These are phyloP conservation scores for Pinus tabuliformis DNA, from an alignment of 75 land plant genomes.

Conservation along the genomic window DNA sequence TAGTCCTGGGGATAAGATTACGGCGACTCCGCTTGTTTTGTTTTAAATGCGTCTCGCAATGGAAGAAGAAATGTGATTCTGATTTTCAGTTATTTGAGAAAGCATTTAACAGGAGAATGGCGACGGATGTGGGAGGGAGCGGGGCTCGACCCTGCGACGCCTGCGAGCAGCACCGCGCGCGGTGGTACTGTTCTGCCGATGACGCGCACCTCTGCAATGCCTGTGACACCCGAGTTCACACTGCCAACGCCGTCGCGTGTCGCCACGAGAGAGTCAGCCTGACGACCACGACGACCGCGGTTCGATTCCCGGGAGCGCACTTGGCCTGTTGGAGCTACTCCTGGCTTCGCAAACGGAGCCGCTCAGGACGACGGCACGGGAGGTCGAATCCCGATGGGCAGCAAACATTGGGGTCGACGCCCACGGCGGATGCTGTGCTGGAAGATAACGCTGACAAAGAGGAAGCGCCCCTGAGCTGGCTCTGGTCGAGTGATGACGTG, in stretches of 20 bases:
- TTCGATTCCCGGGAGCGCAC: not conserved
- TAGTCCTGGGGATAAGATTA: too few species aligned
- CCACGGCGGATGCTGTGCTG: too few species aligned
- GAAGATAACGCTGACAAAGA: too few species aligned
- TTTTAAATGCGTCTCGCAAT: too few species aligned
- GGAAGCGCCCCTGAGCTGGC: not conserved
- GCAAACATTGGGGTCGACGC: too few species aligned
- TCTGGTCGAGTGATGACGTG: not conserved
- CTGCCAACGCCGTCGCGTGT: conserved; percentile 53
- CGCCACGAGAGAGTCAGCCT: conserved; percentile 62
- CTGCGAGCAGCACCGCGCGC: conserved; percentile 47
- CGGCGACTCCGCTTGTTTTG: too few species aligned
- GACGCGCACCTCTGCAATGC: conserved; percentile 72
- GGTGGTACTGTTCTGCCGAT: conserved; percentile 71
- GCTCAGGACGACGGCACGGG: conserved; percentile 21
- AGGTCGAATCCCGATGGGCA: too few species aligned
- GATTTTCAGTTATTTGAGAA: not conserved
- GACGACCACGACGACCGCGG: conserved; percentile 5
- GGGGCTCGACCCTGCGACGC: conserved; percentile 57
- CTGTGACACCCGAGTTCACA: conserved; percentile 63
- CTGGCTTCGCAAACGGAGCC: conserved; percentile 24
- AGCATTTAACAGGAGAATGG: not conserved
- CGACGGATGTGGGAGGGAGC: conserved; percentile 45
- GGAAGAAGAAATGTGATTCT: too few species aligned
- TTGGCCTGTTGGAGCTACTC: not conserved